Conservation (phyloP, 768 basidiomycete genomes). For the Lactarius deliciosus region DNA sequence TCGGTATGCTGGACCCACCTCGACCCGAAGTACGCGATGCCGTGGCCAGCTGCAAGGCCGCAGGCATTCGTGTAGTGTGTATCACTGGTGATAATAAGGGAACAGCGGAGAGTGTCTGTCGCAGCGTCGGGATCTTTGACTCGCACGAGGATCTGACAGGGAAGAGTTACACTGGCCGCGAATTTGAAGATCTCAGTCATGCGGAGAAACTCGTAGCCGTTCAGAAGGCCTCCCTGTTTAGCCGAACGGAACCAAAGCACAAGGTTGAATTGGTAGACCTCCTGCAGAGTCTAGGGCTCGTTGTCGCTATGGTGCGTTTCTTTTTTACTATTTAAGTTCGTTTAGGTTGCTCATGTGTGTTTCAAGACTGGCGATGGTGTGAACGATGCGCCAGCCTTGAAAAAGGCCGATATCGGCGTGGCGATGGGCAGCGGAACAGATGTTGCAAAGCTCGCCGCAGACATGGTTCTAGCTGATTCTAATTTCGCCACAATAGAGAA, state of each 20-base stretch:
- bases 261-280: conserved; percentile 95
- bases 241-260: conserved; percentile 91
- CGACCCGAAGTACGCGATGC: conserved; percentile 89
- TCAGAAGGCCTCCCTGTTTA: conserved; percentile 85
- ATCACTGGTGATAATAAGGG: conserved; percentile 99
- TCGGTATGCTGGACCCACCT: conserved; percentile 97
- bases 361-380: conserved; percentile 92
- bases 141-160: conserved; percentile 86
- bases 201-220: conserved; percentile 87
- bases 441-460: conserved; percentile 95
- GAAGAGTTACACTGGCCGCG: conserved; percentile 93
- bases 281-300: conserved; percentile 85
- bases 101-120: conserved; percentile 96
- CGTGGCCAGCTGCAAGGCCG: conserved; percentile 85
- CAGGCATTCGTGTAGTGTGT: conserved; percentile 94
- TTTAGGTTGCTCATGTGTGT: conserved; percentile 22
- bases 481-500: conserved; percentile 97
- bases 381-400: conserved; percentile 95
- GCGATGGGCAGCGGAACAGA: conserved; percentile 99
- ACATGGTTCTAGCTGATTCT: conserved; percentile 96
- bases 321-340: conserved; percentile 24
- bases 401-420: conserved; percentile 96
- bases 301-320: conserved; percentile 86
- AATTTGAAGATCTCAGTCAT: conserved; percentile 77
- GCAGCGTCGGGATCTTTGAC: conserved; percentile 92